A percentile compares a stretch with the other conserved stretches of the same genome.
These are phyloP conservation scores for Massarina eburnea DNA, from an alignment of 2,329 filamentous ascomycete species.

Conservation along the genomic window DNA sequence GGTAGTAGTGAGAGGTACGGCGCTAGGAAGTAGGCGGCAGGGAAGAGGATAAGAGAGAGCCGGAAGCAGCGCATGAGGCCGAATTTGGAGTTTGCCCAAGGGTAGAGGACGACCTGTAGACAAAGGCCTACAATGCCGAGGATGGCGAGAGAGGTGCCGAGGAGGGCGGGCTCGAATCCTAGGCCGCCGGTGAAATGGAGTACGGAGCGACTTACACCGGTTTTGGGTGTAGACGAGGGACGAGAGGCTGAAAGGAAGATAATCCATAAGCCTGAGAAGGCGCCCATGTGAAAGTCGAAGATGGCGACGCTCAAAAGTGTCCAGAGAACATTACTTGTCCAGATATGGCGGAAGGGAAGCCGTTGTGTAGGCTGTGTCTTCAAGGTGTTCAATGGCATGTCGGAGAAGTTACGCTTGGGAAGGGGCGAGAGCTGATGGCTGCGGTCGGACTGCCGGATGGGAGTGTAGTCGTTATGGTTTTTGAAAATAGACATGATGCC, in stretches of 20 bases:
- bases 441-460: constrained; percentile 40
- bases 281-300: constrained; percentile 71
- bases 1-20: too few species aligned
- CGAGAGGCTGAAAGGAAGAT: constrained; percentile 75
- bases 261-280: constrained; percentile 76
- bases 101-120: constrained; percentile 72
- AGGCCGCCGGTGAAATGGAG: constrained; percentile 72
- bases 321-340: constrained; percentile 57
- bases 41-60: constrained; percentile 69
- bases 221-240: constrained; percentile 33
- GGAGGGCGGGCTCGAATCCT: constrained; percentile 68
- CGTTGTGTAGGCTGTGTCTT: too few species aligned
- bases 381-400: too few species aligned
- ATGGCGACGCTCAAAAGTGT: constrained; percentile 66
- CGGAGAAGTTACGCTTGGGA: background rate
- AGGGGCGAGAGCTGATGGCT: background rate
- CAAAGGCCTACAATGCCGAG: constrained; percentile 75
- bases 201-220: constrained; percentile 2
- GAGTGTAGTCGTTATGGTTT: constrained; percentile 45
- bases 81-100: constrained; percentile 64
- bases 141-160: constrained; percentile 77
- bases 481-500: constrained; percentile 47
- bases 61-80: constrained; percentile 71
- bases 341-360: too few species aligned
- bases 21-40: constrained; percentile 67